Percentiles rank a stretch among this genome's conserved stretches.
phyloP scores from a whole-genome alignment of 1,139 yeast genomes.

The Kurtzmaniella quercitrusa region DNA sequence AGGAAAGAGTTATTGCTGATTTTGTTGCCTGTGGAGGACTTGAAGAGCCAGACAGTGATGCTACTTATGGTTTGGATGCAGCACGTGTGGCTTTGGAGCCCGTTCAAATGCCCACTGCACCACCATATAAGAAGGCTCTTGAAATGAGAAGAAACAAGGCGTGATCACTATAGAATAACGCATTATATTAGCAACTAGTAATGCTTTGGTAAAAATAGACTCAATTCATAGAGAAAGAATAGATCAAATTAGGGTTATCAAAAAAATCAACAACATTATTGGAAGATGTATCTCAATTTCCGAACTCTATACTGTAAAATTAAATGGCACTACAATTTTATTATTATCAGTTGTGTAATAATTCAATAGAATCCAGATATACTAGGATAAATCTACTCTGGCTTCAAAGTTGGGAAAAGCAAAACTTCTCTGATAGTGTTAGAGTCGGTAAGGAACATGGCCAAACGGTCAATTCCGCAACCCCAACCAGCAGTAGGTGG shows the following conservation, averaged over 20 bases:
- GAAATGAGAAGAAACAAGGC: slow-evolving; percentile 63
- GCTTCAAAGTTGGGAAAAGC: slow-evolving; percentile 97
- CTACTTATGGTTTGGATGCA: slow-evolving; percentile 71
- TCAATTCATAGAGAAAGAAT: not conserved
- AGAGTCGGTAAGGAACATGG: slow-evolving; percentile 96
- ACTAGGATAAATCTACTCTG: slow-evolving; percentile 60
- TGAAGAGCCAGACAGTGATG: slow-evolving; percentile 86
- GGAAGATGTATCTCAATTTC: too few relatives aligned
- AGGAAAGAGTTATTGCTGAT: slow-evolving; percentile 74
- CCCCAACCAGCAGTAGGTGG: slow-evolving; percentile 99
- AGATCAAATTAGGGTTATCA: not conserved
- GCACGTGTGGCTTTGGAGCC: slow-evolving; percentile 65
- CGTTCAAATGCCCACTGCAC: slow-evolving; percentile 92
- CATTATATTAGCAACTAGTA: too few relatives aligned
- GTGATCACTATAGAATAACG: too few relatives aligned
- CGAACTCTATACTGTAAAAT: too few relatives aligned
- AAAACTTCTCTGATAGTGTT: slow-evolving; percentile 97
- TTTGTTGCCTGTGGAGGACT: slow-evolving; percentile 94
- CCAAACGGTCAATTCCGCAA: slow-evolving; percentile 96
- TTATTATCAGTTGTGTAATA: too few relatives aligned
- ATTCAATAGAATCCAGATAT: too few relatives aligned
- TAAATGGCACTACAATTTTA: too few relatives aligned
- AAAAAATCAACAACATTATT: too few relatives aligned
- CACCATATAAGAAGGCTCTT: slow-evolving; percentile 89
- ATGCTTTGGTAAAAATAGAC: not conserved